These are phyloP conservation scores for Candida alai DNA, from an alignment of 805 yeast genomes.

Conservation along the genomic window DNA sequence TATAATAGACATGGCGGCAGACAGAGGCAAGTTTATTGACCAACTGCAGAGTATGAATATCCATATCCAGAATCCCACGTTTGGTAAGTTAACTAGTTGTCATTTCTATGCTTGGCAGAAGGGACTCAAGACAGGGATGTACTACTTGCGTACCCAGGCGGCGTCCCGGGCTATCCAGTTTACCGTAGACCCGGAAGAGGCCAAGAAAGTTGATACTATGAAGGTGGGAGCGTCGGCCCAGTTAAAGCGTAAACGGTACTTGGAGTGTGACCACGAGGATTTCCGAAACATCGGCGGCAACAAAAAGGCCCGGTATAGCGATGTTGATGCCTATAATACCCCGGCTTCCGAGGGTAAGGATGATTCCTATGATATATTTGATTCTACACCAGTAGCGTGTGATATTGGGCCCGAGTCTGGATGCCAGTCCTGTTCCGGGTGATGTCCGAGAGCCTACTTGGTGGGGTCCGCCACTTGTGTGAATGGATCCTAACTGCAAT, in stretches of 20 bases:
- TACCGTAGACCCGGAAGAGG: slow-evolving; percentile 19
- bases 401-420: slow-evolving; percentile 21
- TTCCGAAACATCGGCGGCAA: slow-evolving; percentile 3
- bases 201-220: slow-evolving; percentile 8
- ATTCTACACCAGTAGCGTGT: slow-evolving; percentile 32
- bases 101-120: slow-evolving; percentile 41
- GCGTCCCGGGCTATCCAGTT: slow-evolving; percentile 38
- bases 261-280: slow-evolving; percentile 11
- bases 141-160: slow-evolving; percentile 35
- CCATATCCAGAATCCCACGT: slow-evolving; percentile 32
- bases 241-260: slow-evolving; percentile 22
- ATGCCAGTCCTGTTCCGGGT: slow-evolving; percentile 43
- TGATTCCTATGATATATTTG: slow-evolving; percentile 28
- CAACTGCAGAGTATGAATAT: slow-evolving; percentile 47
- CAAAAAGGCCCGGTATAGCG: slow-evolving; percentile 2
- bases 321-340: slow-evolving; percentile 6
- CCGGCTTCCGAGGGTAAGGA: slow-evolving; percentile 12
- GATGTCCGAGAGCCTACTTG: not conserved
- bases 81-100: slow-evolving; percentile 39
- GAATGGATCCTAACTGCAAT: too few relatives aligned
- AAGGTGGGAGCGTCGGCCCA: slow-evolving; percentile 1
- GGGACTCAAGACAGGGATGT: slow-evolving; percentile 40
- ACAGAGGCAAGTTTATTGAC: slow-evolving; percentile 65
- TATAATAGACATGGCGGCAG: slow-evolving; percentile 84
- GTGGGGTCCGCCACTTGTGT: not conserved